phyloP scores from a whole-genome alignment of 2,329 filamentous ascomycete species.

The Venturia aucupariae region DNA sequence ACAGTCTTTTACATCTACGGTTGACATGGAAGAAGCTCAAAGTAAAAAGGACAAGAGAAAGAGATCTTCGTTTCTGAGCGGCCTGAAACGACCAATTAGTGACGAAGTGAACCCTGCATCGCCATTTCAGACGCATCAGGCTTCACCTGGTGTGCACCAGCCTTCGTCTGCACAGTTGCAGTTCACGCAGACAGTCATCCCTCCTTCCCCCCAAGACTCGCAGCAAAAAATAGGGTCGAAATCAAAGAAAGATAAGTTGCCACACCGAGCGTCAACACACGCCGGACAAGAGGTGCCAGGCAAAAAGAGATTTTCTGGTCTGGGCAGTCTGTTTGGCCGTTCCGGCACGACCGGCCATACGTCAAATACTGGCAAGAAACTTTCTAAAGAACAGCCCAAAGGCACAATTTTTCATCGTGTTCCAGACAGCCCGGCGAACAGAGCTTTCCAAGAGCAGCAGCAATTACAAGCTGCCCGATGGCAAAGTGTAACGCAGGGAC shows the following conservation, averaged over 20 bases:
- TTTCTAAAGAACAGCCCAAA: background rate
- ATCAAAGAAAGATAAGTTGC: conserved; percentile 2
- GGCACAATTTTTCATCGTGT: conserved; percentile 13
- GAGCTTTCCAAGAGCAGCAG: conserved; percentile 7
- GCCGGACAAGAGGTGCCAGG: conserved; percentile 18
- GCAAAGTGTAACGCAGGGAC: conserved; percentile 5
- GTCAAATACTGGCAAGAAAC: conserved; percentile 8
- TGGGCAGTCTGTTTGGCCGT: conserved; percentile 36
- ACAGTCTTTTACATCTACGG: conserved; percentile 1
- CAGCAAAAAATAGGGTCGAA: conserved; percentile 1
- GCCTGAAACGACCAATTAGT: conserved; percentile 2
- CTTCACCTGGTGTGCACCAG: background rate
- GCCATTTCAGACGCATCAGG: background rate
- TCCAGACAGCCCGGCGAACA: background rate
- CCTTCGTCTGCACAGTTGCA: background rate
- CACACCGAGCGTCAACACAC: conserved; percentile 9
- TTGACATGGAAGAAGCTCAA: background rate
- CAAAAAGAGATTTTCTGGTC: conserved; percentile 37
- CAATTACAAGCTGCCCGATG: background rate
- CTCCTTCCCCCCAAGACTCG: background rate
- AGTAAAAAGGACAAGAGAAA: conserved; percentile 6
- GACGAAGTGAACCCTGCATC: background rate
- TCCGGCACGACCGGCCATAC: conserved; percentile 25
- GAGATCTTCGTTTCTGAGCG: conserved; percentile 1
- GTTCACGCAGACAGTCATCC: background rate